Evolutionary conservation across 2,329 filamentous ascomycete genomes (phyloP).

Genomic region (Pseudogymnoascus sp.): DNA sequence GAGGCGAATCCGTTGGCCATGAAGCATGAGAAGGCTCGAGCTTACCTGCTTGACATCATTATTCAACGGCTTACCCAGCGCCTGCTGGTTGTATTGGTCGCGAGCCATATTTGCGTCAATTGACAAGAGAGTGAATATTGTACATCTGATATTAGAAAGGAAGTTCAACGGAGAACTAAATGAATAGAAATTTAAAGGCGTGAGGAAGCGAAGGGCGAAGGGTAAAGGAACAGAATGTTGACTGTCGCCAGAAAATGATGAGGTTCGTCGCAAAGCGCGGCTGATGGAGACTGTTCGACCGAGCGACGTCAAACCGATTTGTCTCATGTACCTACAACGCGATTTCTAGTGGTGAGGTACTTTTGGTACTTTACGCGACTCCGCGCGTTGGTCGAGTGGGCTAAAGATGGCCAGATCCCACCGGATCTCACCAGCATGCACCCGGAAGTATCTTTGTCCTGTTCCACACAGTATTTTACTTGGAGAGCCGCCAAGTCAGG

Average conservation of each 20-base stretch:
- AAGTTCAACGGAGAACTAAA: background rate
- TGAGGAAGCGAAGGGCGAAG: background rate
- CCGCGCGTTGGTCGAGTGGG: background rate
- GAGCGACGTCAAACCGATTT: background rate
- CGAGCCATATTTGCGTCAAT: slow-evolving; percentile 29
- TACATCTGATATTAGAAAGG: slow-evolving; percentile 8
- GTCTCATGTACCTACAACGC: background rate
- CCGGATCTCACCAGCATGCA: background rate
- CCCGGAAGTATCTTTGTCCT: slow-evolving; percentile 3
- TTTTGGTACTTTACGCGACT: background rate
- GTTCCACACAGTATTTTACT: background rate
- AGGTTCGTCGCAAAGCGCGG: slow-evolving; percentile 6
- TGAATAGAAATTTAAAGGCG: background rate
- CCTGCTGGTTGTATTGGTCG: slow-evolving; percentile 53
- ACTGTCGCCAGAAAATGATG: background rate
- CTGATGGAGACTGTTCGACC: background rate
- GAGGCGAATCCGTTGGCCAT: background rate
- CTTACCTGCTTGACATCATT: slow-evolving; percentile 60
- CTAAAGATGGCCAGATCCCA: background rate
- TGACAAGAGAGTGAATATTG: slow-evolving; percentile 2
- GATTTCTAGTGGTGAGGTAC: background rate
- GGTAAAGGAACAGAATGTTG: background rate
- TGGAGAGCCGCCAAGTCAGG: slow-evolving; percentile 4
- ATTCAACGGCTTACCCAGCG: slow-evolving; percentile 58
- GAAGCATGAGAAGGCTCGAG: background rate